These are phyloP conservation scores for Avicennia marina DNA, from an alignment of 257 asterid species.

Conservation along the genomic window DNA sequence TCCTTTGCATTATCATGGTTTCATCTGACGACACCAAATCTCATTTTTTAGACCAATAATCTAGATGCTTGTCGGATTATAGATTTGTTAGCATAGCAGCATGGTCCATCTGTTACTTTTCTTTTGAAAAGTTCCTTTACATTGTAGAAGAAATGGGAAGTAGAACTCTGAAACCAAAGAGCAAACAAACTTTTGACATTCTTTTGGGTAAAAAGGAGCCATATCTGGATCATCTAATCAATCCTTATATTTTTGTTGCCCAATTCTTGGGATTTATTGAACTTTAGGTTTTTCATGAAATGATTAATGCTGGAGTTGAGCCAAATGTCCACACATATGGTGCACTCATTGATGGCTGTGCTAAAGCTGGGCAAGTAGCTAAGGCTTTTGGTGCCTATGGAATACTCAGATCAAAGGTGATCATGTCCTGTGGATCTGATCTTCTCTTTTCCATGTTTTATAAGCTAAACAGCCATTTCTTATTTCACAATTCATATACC, in stretches of 20 bases:
- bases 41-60: too few relatives aligned
- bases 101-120: neutral
- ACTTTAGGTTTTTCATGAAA: slow-evolving; percentile 89
- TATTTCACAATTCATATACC: slow-evolving; percentile 5
- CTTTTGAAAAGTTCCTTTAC: neutral
- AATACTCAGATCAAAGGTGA: slow-evolving; percentile 92
- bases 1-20: too few relatives aligned
- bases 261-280: slow-evolving; percentile 13
- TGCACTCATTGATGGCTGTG: slow-evolving; percentile 97
- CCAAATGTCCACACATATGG: slow-evolving; percentile 94
- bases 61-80: neutral
- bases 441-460: slow-evolving; percentile 19
- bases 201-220: neutral
- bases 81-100: neutral
- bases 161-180: neutral
- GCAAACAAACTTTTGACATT: neutral
- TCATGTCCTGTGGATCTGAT: slow-evolving; percentile 12
- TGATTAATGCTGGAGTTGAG: slow-evolving; percentile 95
- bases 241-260: slow-evolving; percentile 14
- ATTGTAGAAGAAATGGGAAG: neutral
- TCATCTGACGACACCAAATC: too few relatives aligned
- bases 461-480: slow-evolving; percentile 12
- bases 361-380: slow-evolving; percentile 97
- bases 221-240: neutral
- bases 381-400: slow-evolving; percentile 99